Base-by-base conservation (phyloP, 106 monocot species). In the Phalaenopsis aphrodite region DNA sequence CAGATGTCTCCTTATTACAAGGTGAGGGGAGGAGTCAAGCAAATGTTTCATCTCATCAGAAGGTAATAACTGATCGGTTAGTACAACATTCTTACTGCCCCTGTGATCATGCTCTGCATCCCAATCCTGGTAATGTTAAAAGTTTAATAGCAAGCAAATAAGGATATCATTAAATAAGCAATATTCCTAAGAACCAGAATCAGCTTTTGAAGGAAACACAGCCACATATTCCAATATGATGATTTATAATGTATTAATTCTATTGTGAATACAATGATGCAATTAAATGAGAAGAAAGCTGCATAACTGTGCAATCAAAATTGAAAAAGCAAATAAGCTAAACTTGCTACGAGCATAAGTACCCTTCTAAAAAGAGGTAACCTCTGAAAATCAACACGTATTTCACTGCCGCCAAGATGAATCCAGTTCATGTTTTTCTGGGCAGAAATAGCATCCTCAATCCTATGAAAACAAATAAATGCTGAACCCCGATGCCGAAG, bases 311-410 rank as follows among this genome's bases (percentile, higher is more conserved):
- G 14, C 42, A 74, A 45, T 74, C 42, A 45, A 74, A 42, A 74
- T 42, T 41, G 9, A 74, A 74, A 61, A 42, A 42, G 19, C 17
- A 72, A 74, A 74, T 4, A 43, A 74, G 43, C 74, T 45, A 45
- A 74, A 42, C 74, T 43, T 18, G 9, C 43, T 74, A 76, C 48
- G 49, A 74, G 24, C 4, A 49, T 24, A 76, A 49, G 52, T 56
- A 94, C 93, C 85, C 64, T 85, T 94, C 84, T 87, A 39, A 75
- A 69, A 75, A 83, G 80, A 75, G 79, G 91, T 56, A 87, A 80
- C 76, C 91, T 85, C 77, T 89, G 85, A 87, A 90, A 99, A 87
- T 99, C 99, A 61, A 95, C 95, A 80, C 91, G 82, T 79, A 99
- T 85, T 85, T 87, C 79, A 66, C 89, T 87, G 24, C 95, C 94